Evolutionary conservation across 495 filamentous ascomycete species (phyloP).

Genomic region (Bryoglossum gracile): DNA sequence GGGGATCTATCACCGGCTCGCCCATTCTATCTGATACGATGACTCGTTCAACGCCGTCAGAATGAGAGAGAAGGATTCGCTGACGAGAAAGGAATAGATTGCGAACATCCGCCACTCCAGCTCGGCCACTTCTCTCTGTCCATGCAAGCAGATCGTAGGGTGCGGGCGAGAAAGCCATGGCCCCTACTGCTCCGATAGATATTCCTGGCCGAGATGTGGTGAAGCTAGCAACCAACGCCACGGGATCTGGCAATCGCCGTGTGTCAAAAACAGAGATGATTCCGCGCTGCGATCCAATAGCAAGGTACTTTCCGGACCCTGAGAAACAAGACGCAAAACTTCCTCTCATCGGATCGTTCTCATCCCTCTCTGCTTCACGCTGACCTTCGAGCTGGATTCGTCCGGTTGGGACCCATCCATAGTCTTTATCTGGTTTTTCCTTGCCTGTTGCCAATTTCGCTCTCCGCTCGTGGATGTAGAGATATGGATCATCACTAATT

Average conservation of each 20-base stretch:
- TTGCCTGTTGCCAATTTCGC: slow-evolving; percentile 6
- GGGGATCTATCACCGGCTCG: slow-evolving; percentile 20
- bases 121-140: slow-evolving; percentile 80
- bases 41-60: slow-evolving; percentile 35
- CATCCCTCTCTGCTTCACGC: slow-evolving; percentile 37
- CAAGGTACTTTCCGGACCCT: slow-evolving; percentile 41
- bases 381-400: slow-evolving; percentile 44
- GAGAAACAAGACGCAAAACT: slow-evolving; percentile 52
- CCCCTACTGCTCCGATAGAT: slow-evolving; percentile 72
- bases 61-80: slow-evolving; percentile 56
- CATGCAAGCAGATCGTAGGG: slow-evolving; percentile 89
- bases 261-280: slow-evolving; percentile 46
- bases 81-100: slow-evolving; percentile 70
- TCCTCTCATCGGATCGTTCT: slow-evolving; percentile 40
- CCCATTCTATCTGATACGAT: slow-evolving; percentile 11
- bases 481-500: slow-evolving; percentile 75
- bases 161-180: slow-evolving; percentile 84
- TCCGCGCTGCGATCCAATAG: slow-evolving; percentile 51
- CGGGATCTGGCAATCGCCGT: slow-evolving; percentile 28
- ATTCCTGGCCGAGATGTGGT: slow-evolving; percentile 50
- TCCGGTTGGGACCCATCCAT: slow-evolving; percentile 35
- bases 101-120: slow-evolving; percentile 79
- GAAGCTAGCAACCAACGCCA: slow-evolving; percentile 38
- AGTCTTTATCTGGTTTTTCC: neutral
- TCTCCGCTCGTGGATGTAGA: slow-evolving; percentile 67